Evolutionary conservation across 2,329 filamentous ascomycete genomes (phyloP).

Genomic region (Curvularia eragrostidis): DNA sequence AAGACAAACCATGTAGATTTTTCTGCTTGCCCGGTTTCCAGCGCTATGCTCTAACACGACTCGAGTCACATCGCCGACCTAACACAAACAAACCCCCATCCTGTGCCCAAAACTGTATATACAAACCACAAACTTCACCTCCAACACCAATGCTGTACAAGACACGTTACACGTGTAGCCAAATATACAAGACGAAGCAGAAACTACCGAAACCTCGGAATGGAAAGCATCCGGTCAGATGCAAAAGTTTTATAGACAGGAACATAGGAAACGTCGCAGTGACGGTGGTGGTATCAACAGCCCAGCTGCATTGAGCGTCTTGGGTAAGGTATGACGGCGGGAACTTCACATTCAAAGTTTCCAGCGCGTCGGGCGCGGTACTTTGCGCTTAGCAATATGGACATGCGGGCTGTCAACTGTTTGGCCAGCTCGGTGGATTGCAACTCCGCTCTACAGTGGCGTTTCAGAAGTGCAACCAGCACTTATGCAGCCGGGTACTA

Average conservation of each 20-base stretch:
- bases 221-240: background rate
- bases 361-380: background rate
- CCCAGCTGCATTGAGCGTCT: background rate
- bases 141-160: conserved; percentile 17
- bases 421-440: conserved; percentile 8
- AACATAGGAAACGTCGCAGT: conserved; percentile 19
- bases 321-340: background rate
- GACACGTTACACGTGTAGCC: conserved; percentile 5
- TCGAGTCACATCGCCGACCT: background rate
- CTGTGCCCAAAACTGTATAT: background rate
- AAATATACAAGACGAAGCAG: conserved; percentile 1
- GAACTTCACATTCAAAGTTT: background rate
- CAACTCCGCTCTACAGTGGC: background rate
- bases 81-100: background rate
- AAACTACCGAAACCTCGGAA: background rate
- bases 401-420: conserved; percentile 8
- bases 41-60: background rate
- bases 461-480: conserved; percentile 12
- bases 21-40: background rate
- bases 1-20: background rate
- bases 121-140: background rate
- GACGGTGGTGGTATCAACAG: conserved; percentile 6
- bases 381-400: background rate
- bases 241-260: conserved; percentile 2
- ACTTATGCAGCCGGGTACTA: no score